phyloP scores from a whole-genome alignment of 1,139 yeast species.

The Fermentozyma sake region DNA sequence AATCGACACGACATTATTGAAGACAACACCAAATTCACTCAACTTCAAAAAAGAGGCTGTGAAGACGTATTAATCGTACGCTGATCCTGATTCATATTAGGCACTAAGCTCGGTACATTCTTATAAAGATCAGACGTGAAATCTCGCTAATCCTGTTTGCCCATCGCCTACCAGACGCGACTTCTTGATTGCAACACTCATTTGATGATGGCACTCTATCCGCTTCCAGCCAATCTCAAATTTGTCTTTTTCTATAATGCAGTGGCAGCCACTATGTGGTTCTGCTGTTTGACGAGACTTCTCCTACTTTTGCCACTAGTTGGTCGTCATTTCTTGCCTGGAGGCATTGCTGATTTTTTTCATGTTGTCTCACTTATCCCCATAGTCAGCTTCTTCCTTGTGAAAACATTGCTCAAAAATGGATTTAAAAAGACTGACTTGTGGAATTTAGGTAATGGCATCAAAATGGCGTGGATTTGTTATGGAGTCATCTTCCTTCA shows the following conservation, averaged over 20 bases:
- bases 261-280: slow-evolving; percentile 44
- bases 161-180: no score
- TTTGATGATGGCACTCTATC: slow-evolving; percentile 24
- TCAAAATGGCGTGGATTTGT: slow-evolving; percentile 39
- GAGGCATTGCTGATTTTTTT: slow-evolving; percentile 66
- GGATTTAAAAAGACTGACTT: slow-evolving; percentile 10
- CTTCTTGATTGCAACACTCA: no score
- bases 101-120: no score
- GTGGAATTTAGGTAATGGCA: slow-evolving; percentile 29
- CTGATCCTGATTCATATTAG: no score
- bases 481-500: slow-evolving; percentile 44
- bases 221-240: slow-evolving; percentile 28
- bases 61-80: neutral
- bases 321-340: slow-evolving; percentile 58
- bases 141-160: no score
- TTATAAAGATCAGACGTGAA: no score
- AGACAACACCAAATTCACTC: slow-evolving; percentile 3
- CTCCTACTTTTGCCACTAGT: slow-evolving; percentile 54
- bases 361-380: slow-evolving; percentile 40
- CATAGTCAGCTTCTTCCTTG: slow-evolving; percentile 21
- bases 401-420: slow-evolving; percentile 11
- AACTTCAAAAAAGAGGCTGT: no score
- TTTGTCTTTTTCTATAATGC: slow-evolving; percentile 33
- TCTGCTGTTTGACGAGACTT: slow-evolving; percentile 49
- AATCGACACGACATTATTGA: no score